Conservation (phyloP, 495 filamentous ascomycete genomes). For the Penicillium bialowiezense region DNA sequence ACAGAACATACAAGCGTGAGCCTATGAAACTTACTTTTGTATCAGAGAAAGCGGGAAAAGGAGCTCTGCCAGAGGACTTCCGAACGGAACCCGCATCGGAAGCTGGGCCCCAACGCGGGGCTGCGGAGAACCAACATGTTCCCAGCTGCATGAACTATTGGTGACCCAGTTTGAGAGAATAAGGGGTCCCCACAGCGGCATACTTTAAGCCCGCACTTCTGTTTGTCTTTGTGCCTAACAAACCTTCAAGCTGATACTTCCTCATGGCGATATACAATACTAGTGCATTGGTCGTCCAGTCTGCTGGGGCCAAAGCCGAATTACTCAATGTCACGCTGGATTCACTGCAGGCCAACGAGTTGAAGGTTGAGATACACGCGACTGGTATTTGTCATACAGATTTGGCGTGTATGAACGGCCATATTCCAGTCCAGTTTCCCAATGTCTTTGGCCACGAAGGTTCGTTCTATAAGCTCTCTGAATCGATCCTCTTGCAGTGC, state of each 20-base stretch:
- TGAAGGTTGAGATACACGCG: slow-evolving; percentile 36
- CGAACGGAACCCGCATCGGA: no score
- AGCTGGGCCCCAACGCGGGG: no score
- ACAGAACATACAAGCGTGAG: no score
- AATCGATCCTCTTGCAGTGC: background rate
- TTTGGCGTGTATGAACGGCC: slow-evolving; percentile 20
- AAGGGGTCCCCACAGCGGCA: no score
- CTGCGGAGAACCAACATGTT: no score
- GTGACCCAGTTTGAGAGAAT: no score
- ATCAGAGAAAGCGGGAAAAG: no score
- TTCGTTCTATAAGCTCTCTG: background rate
- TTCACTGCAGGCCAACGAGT: slow-evolving; percentile 20
- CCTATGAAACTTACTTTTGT: no score
- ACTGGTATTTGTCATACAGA: slow-evolving; percentile 44
- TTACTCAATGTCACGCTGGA: slow-evolving; percentile 7
- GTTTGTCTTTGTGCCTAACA: background rate
- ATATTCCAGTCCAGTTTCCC: slow-evolving; percentile 13
- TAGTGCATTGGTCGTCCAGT: slow-evolving; percentile 1
- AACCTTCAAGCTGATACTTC: background rate
- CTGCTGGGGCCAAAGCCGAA: background rate
- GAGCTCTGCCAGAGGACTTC: no score
- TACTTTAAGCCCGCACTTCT: no score
- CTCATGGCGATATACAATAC: background rate
- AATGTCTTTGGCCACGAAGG: slow-evolving; percentile 25
- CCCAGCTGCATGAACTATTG: no score